A percentile compares a stretch with the other conserved stretches of the same genome.
Conservation (phyloP, 140 eudicot genomes). For the Oenanthe javanica region DNA sequence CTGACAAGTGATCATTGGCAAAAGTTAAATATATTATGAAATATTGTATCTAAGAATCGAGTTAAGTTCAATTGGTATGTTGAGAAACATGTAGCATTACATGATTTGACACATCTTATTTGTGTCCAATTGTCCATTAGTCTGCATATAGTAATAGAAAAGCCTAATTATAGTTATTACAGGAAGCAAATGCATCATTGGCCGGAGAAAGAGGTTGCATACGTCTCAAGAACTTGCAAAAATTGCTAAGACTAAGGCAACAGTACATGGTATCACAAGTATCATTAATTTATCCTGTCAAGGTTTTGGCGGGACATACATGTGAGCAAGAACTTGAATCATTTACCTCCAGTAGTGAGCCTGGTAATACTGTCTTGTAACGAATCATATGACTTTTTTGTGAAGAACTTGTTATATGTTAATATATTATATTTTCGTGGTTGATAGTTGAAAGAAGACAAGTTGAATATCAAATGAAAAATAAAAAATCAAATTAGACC, state of each 20-base stretch:
- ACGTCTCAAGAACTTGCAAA: too few relatives aligned
- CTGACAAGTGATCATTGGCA: neutral
- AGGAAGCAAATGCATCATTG: too few relatives aligned
- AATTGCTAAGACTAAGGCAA: too few relatives aligned
- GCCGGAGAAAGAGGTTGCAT: too few relatives aligned
- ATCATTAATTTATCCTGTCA: too few relatives aligned
- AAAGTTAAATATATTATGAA: neutral
- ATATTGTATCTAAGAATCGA: neutral
- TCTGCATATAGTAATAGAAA: too few relatives aligned
- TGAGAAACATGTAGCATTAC: neutral
- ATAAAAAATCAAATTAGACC: neutral
- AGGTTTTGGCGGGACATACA: too few relatives aligned
- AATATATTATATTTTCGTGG: neutral
- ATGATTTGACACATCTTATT: too few relatives aligned
- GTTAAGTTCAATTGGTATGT: neutral
- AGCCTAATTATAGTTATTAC: too few relatives aligned
- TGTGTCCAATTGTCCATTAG: too few relatives aligned
- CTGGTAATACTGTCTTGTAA: constrained; percentile 35
- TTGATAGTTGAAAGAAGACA: neutral
- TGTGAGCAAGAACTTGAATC: too few relatives aligned
- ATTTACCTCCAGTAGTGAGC: constrained; percentile 44
- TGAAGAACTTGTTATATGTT: neutral
- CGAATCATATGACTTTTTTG: neutral
- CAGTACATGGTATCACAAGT: too few relatives aligned
- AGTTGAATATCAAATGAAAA: neutral